Conservation (phyloP, 2,329 filamentous ascomycete species). For the Incumbomyces delicatus region DNA sequence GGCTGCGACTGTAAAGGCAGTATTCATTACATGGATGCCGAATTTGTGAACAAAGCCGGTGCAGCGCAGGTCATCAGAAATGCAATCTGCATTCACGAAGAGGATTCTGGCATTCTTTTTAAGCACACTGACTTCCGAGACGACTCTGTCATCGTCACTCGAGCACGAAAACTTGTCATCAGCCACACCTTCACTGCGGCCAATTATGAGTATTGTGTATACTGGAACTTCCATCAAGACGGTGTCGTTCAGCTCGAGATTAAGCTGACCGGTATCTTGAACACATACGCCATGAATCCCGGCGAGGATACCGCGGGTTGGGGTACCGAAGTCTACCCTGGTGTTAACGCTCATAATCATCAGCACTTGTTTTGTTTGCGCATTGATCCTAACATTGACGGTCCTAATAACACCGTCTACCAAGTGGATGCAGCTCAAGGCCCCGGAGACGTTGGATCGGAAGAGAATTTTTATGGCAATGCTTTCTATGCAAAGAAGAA, state of each 20-base stretch:
- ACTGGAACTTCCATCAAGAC: conserved; percentile 89
- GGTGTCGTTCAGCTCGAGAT: conserved; percentile 87
- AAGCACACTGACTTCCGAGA: conserved; percentile 93
- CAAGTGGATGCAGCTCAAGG: conserved; percentile 66
- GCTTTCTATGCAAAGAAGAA: conserved; percentile 81
- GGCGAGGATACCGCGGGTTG: conserved; percentile 76
- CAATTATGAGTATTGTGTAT: conserved; percentile 85
- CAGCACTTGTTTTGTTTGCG: conserved; percentile 91
- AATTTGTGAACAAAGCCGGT: conserved; percentile 56
- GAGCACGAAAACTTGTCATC: conserved; percentile 74
- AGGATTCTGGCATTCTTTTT: conserved; percentile 84
- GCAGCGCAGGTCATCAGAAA: conserved; percentile 78
- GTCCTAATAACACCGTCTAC: conserved; percentile 73
- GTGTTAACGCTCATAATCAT: conserved; percentile 91
- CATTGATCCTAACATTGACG: conserved; percentile 78
- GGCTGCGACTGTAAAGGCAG: conserved; percentile 64
- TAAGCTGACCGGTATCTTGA: conserved; percentile 83
- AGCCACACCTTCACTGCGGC: conserved; percentile 91
- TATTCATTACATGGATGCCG: conserved; percentile 84
- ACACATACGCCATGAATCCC: conserved; percentile 74
- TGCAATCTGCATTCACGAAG: conserved; percentile 90
- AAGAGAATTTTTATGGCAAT: conserved; percentile 81
- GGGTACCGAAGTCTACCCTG: conserved; percentile 85
- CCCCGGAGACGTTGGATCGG: conserved; percentile 64
- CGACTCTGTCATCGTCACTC: conserved; percentile 74